Conservation (phyloP, 2,329 filamentous ascomycete genomes). For the Nemania serpens region DNA sequence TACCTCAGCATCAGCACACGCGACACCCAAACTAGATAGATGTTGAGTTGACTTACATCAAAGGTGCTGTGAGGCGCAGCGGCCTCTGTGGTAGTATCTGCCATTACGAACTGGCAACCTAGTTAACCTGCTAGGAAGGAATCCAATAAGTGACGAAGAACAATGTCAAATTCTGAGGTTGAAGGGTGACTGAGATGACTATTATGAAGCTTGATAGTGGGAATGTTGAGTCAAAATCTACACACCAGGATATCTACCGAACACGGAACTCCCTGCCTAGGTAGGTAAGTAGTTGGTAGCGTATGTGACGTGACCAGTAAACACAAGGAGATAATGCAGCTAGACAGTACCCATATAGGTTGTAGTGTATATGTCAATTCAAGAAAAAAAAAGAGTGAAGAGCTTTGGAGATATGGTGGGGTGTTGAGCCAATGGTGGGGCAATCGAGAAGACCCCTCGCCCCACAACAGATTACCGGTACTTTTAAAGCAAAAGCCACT, state of each 20-base stretch:
- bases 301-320: background rate
- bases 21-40: background rate
- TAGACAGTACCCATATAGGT: slow-evolving; percentile 4
- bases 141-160: background rate
- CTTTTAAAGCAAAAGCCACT: too few relatives aligned
- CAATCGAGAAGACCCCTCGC: slow-evolving; percentile 17
- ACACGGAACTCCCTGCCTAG: slow-evolving; percentile 2
- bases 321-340: background rate
- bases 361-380: background rate
- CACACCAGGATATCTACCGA: slow-evolving; percentile 8
- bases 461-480: too few relatives aligned
- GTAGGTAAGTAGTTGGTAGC: too few relatives aligned
- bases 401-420: slow-evolving; percentile 17
- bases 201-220: background rate
- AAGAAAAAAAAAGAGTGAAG: slow-evolving; percentile 16
- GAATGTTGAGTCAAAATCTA: slow-evolving; percentile 1
- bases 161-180: background rate
- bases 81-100: slow-evolving; percentile 19
- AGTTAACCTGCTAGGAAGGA: background rate
- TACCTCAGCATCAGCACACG: slow-evolving; percentile 16
- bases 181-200: background rate
- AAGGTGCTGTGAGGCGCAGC: slow-evolving; percentile 46
- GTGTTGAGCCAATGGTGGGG: slow-evolving; percentile 22
- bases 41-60: slow-evolving; percentile 39
- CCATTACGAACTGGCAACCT: slow-evolving; percentile 9